Base-by-base conservation (phyloP, 106 monocot genomes). In the Amphibolis antarctica region DNA sequence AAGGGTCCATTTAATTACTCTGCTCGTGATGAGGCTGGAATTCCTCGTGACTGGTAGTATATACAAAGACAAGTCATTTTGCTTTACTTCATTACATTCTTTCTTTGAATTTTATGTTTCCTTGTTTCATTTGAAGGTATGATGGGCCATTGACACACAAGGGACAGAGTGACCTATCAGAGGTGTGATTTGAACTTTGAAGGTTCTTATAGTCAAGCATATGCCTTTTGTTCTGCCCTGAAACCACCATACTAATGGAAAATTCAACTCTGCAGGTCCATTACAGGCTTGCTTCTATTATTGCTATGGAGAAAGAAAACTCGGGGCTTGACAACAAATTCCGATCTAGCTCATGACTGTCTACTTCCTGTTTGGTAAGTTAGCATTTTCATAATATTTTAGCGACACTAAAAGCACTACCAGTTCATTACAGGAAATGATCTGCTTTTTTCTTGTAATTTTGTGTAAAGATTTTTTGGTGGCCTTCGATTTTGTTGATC, bases 1-100 rank as follows among this genome's bases (percentile, higher is more conserved):
- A 96, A 96, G 46, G 94, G 94, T 3, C 90, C 94, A 44, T 96
- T 96, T 73, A 96, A 96, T 68, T 78, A 90, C 60, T 50, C 74
- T 23, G 90, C 86, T 75, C 94, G 94, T 1, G 86, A 96, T 51
- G 84, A 82, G 82, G 94, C 90, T 59, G 90, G 86, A 42, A 82
- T 96, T 71, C 94, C 94, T 18, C 94, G 94, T 59, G 71, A 90
- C 56, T 96, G 94, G 94, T 90, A 67, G 14, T 45, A 15, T n/a
- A 1, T 20, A 5, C 44, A 0, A 31, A 9, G 60, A 30, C 14
- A 21, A n/a, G 43, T 75, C 5, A 28, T 36, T 36, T 36, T 7
- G 7, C 36, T 36, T 36, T 36, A 36, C 7, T 36, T 2, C 36
- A 9, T 54, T 9, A 42, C 9, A 4, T 13, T n/a, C 17, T 1